Conservation (phyloP, 1,284 basidiomycete genomes). For the Anthracocystis setariae region DNA sequence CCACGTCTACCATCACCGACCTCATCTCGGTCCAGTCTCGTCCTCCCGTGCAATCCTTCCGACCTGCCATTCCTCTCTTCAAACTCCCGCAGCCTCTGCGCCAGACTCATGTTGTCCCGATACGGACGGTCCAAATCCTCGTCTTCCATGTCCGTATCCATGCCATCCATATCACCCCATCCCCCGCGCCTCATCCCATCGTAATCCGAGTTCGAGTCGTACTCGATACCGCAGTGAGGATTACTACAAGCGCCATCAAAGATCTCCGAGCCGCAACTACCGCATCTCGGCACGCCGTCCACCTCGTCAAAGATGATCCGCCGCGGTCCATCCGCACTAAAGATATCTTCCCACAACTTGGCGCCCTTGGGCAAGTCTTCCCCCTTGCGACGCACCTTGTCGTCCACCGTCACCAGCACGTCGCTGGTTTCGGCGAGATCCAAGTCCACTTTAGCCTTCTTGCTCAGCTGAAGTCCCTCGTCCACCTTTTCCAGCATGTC, state of each 20-base stretch:
- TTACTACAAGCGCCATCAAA: slow-evolving; percentile 57
- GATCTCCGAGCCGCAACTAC: slow-evolving; percentile 60
- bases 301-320: slow-evolving; percentile 58
- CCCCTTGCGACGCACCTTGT: slow-evolving; percentile 33
- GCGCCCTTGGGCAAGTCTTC: slow-evolving; percentile 43
- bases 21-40: slow-evolving; percentile 8
- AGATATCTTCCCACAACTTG: slow-evolving; percentile 54
- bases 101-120: slow-evolving; percentile 6
- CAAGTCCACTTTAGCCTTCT: slow-evolving; percentile 20
- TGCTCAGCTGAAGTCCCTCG: slow-evolving; percentile 25
- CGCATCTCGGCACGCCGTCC: slow-evolving; percentile 59
- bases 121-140: slow-evolving; percentile 3
- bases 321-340: slow-evolving; percentile 32
- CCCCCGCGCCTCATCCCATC: slow-evolving; percentile 15
- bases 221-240: slow-evolving; percentile 49
- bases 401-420: slow-evolving; percentile 27
- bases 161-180: slow-evolving; percentile 22
- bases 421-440: slow-evolving; percentile 28
- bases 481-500: slow-evolving; percentile 55
- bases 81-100: slow-evolving; percentile 16
- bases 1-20: too few relatives aligned
- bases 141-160: slow-evolving; percentile 15
- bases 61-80: slow-evolving; percentile 20
- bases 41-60: slow-evolving; percentile 11
- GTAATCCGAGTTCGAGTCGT: slow-evolving; percentile 34